phyloP scores from a whole-genome alignment of 176 grass and related monocot genomes.

The Pharus latifolius region DNA sequence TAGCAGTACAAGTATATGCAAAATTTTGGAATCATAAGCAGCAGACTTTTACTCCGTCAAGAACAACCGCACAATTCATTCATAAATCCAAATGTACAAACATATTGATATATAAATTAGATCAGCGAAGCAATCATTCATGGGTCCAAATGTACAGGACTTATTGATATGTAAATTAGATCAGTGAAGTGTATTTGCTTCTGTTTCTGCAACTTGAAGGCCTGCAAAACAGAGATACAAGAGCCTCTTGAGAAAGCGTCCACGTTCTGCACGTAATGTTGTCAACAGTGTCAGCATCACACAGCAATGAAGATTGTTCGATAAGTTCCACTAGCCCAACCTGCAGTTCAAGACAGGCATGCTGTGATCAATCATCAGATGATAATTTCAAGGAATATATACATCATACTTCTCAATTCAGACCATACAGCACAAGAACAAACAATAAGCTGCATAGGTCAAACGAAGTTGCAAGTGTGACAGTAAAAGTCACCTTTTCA shows the following conservation, averaged over 20 bases:
- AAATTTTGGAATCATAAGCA: no score
- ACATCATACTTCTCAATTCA: neutral
- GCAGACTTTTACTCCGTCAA: no score
- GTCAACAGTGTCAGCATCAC: no score
- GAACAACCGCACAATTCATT: no score
- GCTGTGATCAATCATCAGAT: neutral
- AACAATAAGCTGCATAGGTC: neutral
- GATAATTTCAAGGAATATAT: neutral
- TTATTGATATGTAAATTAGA: neutral
- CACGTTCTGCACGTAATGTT: neutral
- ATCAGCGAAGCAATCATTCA: neutral
- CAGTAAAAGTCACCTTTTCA: neutral
- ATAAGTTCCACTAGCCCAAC: constrained; percentile 28
- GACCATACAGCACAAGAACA: neutral
- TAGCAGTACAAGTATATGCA: no score
- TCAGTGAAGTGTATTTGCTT: neutral
- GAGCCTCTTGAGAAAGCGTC: neutral
- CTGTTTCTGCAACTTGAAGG: neutral
- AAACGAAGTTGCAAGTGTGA: neutral
- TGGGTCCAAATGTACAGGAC: neutral
- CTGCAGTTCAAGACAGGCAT: constrained; percentile 7
- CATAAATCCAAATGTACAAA: neutral
- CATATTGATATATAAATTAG: no score
- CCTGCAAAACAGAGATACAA: neutral
- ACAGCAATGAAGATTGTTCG: neutral